Evolutionary conservation across 352 stramenopile genomes (phyloP), one percentile per base, ranked within the genome.

Genomic region (Aphanomyces astaci): DNA sequence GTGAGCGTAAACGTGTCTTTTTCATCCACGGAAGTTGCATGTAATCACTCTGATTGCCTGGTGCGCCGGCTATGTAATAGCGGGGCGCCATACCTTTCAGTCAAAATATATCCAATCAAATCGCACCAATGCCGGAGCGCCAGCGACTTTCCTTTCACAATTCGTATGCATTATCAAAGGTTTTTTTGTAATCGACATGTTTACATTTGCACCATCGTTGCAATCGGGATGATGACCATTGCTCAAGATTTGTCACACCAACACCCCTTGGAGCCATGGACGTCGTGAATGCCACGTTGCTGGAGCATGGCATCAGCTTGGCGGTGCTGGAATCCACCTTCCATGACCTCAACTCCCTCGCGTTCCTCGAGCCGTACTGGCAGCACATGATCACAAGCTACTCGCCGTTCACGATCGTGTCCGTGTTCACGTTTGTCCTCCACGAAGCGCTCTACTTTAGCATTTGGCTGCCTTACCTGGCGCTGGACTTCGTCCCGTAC

Each of bases 391-490:
- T 68, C 30, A 56, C 64, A 54, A 71, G 54, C 22, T 66, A 66
- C 51, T 66, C 64, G 33, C 52, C 66, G 33, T 71, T 71, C 36
- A 46, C 36, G 33, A 71, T 71, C 49, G 40, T 66, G 11, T 71
- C 64, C 19, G 17, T 71, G 7, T 64, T 64, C 31, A 71, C 64
- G 19, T 71, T 71, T 24, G 49, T 71, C 30, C 39, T 71, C 33
- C 64, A 71, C 32, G 64, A 71, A 57, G 53, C 49, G 43, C 32
- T 71, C 2, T 71, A 71, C 56, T 71, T 71, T 57, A 32, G 52
- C 51, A 45, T 66, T 54, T 71, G 64, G 64, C 10, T 71, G 10
- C 64, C 64, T 22, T 71, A 71, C 52, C n/a, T 71, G 2, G 11
- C 36, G 3, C 46, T 71, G 30, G 64, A 71, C 36, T 66, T 66